Base-by-base conservation (phyloP, 306 rosid species). In the Trifolium dubium region DNA sequence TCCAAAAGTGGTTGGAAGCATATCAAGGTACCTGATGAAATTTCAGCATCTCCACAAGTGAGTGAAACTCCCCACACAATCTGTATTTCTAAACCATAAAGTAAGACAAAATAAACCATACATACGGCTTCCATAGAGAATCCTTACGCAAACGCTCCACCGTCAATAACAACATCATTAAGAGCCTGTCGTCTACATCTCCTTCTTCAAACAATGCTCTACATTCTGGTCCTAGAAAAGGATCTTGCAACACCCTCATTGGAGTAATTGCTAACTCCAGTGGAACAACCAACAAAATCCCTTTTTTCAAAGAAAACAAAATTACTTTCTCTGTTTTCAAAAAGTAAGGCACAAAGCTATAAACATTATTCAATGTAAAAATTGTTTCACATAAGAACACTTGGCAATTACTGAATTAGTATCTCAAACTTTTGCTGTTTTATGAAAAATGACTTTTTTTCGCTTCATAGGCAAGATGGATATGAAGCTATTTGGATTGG, bases 71-170 rank as follows among this genome's bases (percentile, higher is more conserved):
- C 75, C 55, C 47, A 47, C 29, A 83, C 60, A 40, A 39, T 47
- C 72, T 62, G 29, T 67, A 76, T 19, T 35, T 50, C 71, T 65
- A 23, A 70, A 76, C 37, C 19, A 44, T 43, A 69, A 74, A 58
- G 71, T 63, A 67, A 61, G 78, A 69, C 44, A 67, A 50, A 47
- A 13, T 50, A 49, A 82, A 84, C 76, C 46, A 81, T 47, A 89
- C 99, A 66, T 89, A 92, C 97, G 96, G 96, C 73, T 89, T 94
- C 99, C 99, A 94, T 54, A 87, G 85, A 87, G 97, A 89, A 81
- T 83, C 88, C 78, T 82, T 83, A 60, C 96, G 90, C 73, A 92
- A 81, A 43, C 84, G 86, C 87, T 94, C 99, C 84, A 94, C 89
- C 17, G 84, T 89, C 80, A 94, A 82, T 67, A 86, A 88, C 75